Conservation (phyloP, 2,329 filamentous ascomycete species). For the Colletotrichum sp. region DNA sequence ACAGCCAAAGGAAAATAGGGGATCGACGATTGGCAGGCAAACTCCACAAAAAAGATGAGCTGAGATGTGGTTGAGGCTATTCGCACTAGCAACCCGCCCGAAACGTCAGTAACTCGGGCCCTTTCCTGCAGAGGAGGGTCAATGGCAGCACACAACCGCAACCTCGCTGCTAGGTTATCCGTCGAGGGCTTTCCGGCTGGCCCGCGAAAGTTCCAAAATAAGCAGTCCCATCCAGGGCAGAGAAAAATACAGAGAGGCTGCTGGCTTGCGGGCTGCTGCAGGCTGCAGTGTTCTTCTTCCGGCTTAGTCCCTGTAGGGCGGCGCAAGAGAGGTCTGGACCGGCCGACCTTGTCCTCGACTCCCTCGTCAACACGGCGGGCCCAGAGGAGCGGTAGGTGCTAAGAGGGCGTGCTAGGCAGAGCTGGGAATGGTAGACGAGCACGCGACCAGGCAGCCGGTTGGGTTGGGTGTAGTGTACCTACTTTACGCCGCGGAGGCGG, state of each 20-base stretch:
- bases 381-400: neutral
- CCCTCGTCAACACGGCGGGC: neutral
- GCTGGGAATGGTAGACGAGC: neutral
- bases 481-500: neutral
- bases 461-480: neutral
- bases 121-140: neutral
- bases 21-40: neutral
- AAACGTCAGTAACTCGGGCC: neutral
- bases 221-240: neutral
- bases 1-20: neutral
- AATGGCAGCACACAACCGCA: neutral
- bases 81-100: neutral
- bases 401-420: neutral
- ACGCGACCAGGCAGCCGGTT: slow-evolving; percentile 4
- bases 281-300: neutral
- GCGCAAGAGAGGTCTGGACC: neutral
- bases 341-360: neutral
- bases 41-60: neutral
- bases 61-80: slow-evolving; percentile 6
- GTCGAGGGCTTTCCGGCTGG: neutral
- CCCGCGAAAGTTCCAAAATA: neutral
- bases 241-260: neutral
- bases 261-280: neutral
- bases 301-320: slow-evolving; percentile 3
- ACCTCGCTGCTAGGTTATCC: neutral